phyloP scores from a whole-genome alignment of 2,329 filamentous ascomycete genomes.

The Botrytis galanthina region DNA sequence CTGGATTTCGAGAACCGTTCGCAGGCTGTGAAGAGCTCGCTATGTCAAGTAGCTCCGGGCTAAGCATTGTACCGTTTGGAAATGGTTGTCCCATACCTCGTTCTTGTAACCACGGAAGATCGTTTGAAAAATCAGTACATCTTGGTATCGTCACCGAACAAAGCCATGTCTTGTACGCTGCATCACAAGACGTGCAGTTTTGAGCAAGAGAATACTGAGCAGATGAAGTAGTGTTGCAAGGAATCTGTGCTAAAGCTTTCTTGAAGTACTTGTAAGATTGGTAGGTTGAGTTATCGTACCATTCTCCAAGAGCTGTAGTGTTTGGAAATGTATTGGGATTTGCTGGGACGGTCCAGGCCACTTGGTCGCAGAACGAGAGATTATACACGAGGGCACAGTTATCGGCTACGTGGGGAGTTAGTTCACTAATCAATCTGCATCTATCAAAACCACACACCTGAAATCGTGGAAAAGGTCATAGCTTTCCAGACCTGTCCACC shows the following conservation, averaged over 20 bases:
- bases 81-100: slow-evolving; percentile 73
- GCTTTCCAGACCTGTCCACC: slow-evolving; percentile 72
- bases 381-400: slow-evolving; percentile 86
- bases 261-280: slow-evolving; percentile 73
- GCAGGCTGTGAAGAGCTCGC: slow-evolving; percentile 34
- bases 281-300: slow-evolving; percentile 76
- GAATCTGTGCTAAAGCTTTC: slow-evolving; percentile 77
- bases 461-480: slow-evolving; percentile 75
- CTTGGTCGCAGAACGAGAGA: slow-evolving; percentile 82
- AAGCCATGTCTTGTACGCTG: slow-evolving; percentile 90
- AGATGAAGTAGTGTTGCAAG: slow-evolving; percentile 73
- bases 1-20: slow-evolving; percentile 63
- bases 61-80: slow-evolving; percentile 61
- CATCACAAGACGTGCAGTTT: slow-evolving; percentile 70
- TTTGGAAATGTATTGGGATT: slow-evolving; percentile 65
- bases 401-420: slow-evolving; percentile 49
- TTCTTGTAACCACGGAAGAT: slow-evolving; percentile 49
- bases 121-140: slow-evolving; percentile 76
- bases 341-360: slow-evolving; percentile 87
- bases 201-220: slow-evolving; percentile 79
- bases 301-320: slow-evolving; percentile 57
- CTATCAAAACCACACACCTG: slow-evolving; percentile 51
- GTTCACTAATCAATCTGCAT: slow-evolving; percentile 5
- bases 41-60: slow-evolving; percentile 39
- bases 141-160: slow-evolving; percentile 91